These are phyloP conservation scores for Purpureocillium lavendulum DNA, from an alignment of 2,329 filamentous ascomycete genomes.

Conservation along the genomic window DNA sequence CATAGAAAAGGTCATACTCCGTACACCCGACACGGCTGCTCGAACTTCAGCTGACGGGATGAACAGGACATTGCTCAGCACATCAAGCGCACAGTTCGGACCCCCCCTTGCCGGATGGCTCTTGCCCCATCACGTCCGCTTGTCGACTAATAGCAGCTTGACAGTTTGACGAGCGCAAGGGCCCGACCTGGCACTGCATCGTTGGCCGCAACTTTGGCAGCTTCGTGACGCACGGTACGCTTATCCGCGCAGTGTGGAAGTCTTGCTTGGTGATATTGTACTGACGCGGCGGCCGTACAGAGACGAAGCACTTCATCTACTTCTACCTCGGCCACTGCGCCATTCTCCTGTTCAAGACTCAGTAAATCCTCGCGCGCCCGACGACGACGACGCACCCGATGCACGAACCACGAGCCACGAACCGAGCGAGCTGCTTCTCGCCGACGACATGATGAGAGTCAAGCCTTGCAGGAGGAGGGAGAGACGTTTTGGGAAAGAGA, in stretches of 20 bases:
- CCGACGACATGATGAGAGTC: too few relatives aligned
- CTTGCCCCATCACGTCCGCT: too few relatives aligned
- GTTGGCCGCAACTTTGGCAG: constrained; percentile 98
- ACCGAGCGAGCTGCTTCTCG: not conserved
- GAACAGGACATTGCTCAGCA: constrained; percentile 83
- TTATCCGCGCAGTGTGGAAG: too few relatives aligned
- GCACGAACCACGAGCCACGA: not conserved
- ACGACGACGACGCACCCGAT: not conserved
- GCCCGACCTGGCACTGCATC: constrained; percentile 98
- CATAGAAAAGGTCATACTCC: constrained; percentile 45
- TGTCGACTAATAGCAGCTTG: not conserved
- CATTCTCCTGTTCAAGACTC: constrained; percentile 97
- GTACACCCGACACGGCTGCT: not conserved
- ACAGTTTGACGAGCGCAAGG: constrained; percentile 94
- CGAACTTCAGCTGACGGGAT: not conserved
- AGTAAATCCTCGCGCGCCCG: constrained; percentile 50
- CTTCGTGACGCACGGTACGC: constrained; percentile 91
- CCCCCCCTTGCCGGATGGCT: too few relatives aligned
- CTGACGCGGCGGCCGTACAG: constrained; percentile 36
- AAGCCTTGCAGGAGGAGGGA: too few relatives aligned
- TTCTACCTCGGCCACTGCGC: constrained; percentile 99
- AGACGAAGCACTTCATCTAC: constrained; percentile 99
- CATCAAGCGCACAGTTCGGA: constrained; percentile 86
- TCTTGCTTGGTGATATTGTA: too few relatives aligned
- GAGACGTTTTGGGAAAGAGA: too few relatives aligned